Evolutionary conservation across 345 rosid species (phyloP), one percentile per base, ranked within the genome.

Genomic region (Raphanus sativus): DNA sequence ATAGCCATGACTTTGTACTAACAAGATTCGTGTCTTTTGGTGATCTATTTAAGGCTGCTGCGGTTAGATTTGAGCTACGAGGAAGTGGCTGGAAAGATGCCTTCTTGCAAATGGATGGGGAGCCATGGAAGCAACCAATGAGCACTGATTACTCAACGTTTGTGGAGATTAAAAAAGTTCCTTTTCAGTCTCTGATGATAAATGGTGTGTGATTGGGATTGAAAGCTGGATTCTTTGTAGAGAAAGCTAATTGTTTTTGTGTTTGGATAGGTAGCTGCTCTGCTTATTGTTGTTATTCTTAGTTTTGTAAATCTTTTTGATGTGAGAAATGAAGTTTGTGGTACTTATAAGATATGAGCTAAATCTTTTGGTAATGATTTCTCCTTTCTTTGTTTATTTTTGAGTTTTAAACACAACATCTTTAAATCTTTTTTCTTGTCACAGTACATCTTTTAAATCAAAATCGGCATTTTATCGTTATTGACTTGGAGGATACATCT

Each of bases 31-130:
- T 21, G 21, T 50, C n/a, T 50, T 50, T n/a, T 12, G 52, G 71
- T 30, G 54, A 17, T 30, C n/a, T 2, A 3, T 25, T 4, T 8
- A 82, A 95, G 97, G 99, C 97, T 54, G 90, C 97, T 17, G 94
- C 96, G 0, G 87, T 96, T 45, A 86, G 97, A 78, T 81, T 96
- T 74, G 99, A 96, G 85, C 65, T 96, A 30, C 83, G 98, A 71
- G 95, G 99, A 1, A 97, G 99, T 61, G 98, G 90, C 56, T 87
- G 99, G 97, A 86, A 76, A 77, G 84, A 91, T 6, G 94, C 90
- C 7, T 96, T 71, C 81, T 81, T 93, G 92, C 99, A 93, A 87
- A 96, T 96, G 96, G 99, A 96, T 60, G 99, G 99, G 0, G 98
- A 96, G 80, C 98, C 98, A 8, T 91, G 99, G 98, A 96, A 89